Percentiles rank a stretch among this genome's conserved stretches.
phyloP scores from a whole-genome alignment of 805 yeast species.

The Myxozyma mucilagina region DNA sequence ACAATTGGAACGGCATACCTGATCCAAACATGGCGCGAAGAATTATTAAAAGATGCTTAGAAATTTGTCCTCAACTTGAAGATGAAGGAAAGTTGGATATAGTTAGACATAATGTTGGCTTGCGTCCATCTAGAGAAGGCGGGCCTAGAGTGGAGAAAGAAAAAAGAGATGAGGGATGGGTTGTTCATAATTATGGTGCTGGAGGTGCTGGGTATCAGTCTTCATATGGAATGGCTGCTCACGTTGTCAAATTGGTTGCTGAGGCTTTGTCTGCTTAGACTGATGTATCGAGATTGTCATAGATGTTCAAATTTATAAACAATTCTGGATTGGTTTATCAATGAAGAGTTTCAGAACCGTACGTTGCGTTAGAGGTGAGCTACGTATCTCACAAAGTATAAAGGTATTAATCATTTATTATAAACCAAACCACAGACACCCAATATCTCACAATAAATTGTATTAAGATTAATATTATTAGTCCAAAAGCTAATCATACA shows the following conservation, averaged over 20 bases:
- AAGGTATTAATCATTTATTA: no score
- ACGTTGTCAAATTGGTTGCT: slow-evolving; percentile 39
- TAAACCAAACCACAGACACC: not conserved
- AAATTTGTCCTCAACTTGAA: slow-evolving; percentile 45
- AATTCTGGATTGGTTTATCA: not conserved
- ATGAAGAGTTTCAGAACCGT: no score
- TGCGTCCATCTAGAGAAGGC: slow-evolving; percentile 74
- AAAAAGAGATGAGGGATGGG: slow-evolving; percentile 41
- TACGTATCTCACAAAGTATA: not conserved
- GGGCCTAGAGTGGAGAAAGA: slow-evolving; percentile 72
- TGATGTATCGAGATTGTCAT: not conserved
- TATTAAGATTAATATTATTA: no score
- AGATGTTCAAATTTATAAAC: not conserved
- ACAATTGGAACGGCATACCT: slow-evolving; percentile 63
- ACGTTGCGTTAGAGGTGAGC: no score
- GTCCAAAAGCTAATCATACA: no score
- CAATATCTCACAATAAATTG: no score
- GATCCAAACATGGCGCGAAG: slow-evolving; percentile 58
- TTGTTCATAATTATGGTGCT: slow-evolving; percentile 65
- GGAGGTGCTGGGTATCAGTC: slow-evolving; percentile 79
- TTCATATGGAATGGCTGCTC: slow-evolving; percentile 63
- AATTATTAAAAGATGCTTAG: slow-evolving; percentile 51
- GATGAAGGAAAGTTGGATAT: slow-evolving; percentile 48
- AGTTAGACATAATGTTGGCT: slow-evolving; percentile 66
- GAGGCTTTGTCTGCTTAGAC: slow-evolving; percentile 3